Base-by-base conservation (phyloP, 768 basidiomycete species). In the Pleurotus cornucopiae region DNA sequence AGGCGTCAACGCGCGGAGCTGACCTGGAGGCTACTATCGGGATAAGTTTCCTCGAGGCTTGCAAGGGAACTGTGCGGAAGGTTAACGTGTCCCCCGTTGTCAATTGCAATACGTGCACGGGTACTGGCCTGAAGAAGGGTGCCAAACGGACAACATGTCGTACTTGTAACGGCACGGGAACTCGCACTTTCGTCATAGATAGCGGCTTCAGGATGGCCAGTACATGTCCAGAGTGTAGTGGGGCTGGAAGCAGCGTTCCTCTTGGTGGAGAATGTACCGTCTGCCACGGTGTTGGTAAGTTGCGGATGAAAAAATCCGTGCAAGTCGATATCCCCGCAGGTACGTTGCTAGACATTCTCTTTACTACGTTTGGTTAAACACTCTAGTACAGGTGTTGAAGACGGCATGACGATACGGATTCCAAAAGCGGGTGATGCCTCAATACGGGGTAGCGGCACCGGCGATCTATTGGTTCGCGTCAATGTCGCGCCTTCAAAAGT, bases 121-220 rank as follows among this genome's bases (percentile, higher is more conserved):
- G 94, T 11, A 83, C 79, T 62, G 97, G 97, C 6, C 71, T 99
- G 66, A 97, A 90, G 71, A 71, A 83, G 18, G 96, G 96, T 30
- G 84, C 89, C 37, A 89, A 94, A 72, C 80, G 89, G 62, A 78
- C 82, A 49, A 82, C 84, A 25, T 99, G 97, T 72, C 65, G 74
- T 49, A 72, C 86, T 37, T 99, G 97, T 71, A 79, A 85, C 57
- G 97, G 97, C 55, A 80, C 89, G 20, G 97, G 97, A 45, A 84
- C 88, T 37, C 83, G 86, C 69, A 91, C 94, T 14, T 98, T 91
- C 69, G 86, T 92, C 53, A 82, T 99, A 65, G 86, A 92, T 66
- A 88, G 81, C 67, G 97, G 97, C 14, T 98, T 99, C 83, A 91
- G 94, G 68, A 95, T 99, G 93, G 86, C 94, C 20, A 91, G 86